Conservation (phyloP, 23 red algal genomes). For the Agarophyton chilense region DNA sequence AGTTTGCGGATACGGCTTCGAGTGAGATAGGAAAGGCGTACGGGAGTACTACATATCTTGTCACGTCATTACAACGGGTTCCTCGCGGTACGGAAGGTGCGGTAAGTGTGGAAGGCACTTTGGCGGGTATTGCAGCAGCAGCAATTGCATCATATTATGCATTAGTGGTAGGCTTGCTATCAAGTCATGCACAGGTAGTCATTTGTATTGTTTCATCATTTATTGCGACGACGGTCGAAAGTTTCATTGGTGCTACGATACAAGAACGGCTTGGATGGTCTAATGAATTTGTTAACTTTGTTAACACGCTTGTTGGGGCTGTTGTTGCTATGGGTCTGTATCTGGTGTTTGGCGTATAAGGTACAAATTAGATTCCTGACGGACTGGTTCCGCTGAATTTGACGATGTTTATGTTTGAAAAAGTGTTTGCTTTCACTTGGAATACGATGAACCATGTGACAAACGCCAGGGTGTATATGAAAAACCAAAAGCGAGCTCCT, state of each 20-base stretch:
- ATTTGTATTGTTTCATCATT: conserved; percentile 64
- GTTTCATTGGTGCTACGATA: conserved; percentile 75
- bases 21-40: conserved; percentile 98
- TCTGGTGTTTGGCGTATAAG: conserved; percentile 11
- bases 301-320: conserved; percentile 89
- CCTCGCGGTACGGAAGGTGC: conserved; percentile 90
- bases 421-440: conserved; percentile 7
- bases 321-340: conserved; percentile 52
- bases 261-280: conserved; percentile 75
- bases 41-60: conserved; percentile 80
- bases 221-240: conserved; percentile 79
- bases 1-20: conserved; percentile 85
- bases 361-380: conserved; percentile 29
- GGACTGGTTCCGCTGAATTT: conserved; percentile 39
- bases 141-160: conserved; percentile 56
- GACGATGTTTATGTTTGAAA: conserved; percentile 38
- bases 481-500: conserved; percentile 34
- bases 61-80: conserved; percentile 79
- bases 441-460: conserved; percentile 58
- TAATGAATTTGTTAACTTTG: conserved; percentile 93
- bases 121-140: conserved; percentile 62
- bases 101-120: conserved; percentile 89
- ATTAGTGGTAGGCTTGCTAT: conserved; percentile 47
- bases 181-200: neutral
- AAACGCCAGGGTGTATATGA: conserved; percentile 54